Percentiles rank a stretch among this genome's conserved stretches.
phyloP scores from a whole-genome alignment of 805 yeast species.

The Hemisphaericaspora nanyangensis region DNA sequence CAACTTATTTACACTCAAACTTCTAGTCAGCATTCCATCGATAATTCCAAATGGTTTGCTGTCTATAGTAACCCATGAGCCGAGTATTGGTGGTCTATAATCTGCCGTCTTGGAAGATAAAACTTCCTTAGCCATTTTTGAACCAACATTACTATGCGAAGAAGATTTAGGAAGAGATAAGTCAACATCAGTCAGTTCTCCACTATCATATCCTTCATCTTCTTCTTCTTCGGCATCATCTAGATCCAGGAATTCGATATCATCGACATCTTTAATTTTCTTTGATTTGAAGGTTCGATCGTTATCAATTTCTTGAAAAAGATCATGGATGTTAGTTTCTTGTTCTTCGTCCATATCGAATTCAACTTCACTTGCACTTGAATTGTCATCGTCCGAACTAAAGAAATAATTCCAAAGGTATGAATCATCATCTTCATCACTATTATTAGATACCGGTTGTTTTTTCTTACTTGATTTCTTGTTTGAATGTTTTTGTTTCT shows the following conservation, averaged over 20 bases:
- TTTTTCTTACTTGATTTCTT: conserved; percentile 9
- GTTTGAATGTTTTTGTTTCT: conserved; percentile 4
- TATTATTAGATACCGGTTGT: conserved; percentile 11
- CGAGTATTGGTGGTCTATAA: conserved; percentile 86
- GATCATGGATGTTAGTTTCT: conserved; percentile 14
- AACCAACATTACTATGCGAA: conserved; percentile 53
- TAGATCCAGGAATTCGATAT: neutral
- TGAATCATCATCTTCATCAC: conserved; percentile 60
- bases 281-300: conserved; percentile 8
- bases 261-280: neutral
- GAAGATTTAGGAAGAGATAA: conserved; percentile 72
- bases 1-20: conserved; percentile 41
- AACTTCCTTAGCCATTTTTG: conserved; percentile 87
- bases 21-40: conserved; percentile 89
- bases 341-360: conserved; percentile 18
- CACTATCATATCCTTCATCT: conserved; percentile 50
- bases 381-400: conserved; percentile 36
- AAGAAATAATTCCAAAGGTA: conserved; percentile 75
- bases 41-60: conserved; percentile 88
- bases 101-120: conserved; percentile 83
- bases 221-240: conserved; percentile 2
- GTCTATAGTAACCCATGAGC: conserved; percentile 82
- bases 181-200: conserved; percentile 94
- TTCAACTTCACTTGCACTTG: conserved; percentile 2
- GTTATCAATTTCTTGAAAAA: conserved; percentile 22